Percentiles rank a stretch among this genome's conserved stretches.
Conservation (phyloP, 140 eudicot genomes). For the Oenanthe javanica region DNA sequence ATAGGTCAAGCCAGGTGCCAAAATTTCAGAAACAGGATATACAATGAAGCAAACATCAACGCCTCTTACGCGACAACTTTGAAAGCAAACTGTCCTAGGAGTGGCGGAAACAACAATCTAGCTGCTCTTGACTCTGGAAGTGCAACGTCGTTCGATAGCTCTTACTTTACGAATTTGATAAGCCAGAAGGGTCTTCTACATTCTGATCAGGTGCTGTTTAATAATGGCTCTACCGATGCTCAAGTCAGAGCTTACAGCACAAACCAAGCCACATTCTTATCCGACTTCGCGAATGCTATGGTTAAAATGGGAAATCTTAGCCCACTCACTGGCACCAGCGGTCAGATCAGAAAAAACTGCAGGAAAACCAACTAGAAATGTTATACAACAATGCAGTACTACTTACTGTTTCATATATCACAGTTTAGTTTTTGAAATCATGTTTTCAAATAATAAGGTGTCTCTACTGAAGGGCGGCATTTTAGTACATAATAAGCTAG, state of each 20-base stretch:
- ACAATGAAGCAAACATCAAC: slow-evolving; percentile 51
- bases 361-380: slow-evolving; percentile 38
- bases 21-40: slow-evolving; percentile 22
- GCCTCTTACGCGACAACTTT: slow-evolving; percentile 43
- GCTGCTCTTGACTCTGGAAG: slow-evolving; percentile 42
- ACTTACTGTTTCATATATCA: too few species aligned
- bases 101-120: slow-evolving; percentile 52
- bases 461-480: too few species aligned
- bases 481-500: too few species aligned
- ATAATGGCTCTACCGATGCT: slow-evolving; percentile 63
- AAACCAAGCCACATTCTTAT: slow-evolving; percentile 36
- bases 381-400: neutral
- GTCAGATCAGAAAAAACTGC: slow-evolving; percentile 63
- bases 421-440: neutral
- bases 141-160: slow-evolving; percentile 45
- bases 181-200: slow-evolving; percentile 55
- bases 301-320: slow-evolving; percentile 74
- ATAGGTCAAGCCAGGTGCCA: slow-evolving; percentile 29
- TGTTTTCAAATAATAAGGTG: neutral
- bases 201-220: slow-evolving; percentile 75
- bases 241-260: slow-evolving; percentile 44
- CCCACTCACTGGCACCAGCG: slow-evolving; percentile 68
- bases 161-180: slow-evolving; percentile 40
- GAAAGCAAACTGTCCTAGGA: slow-evolving; percentile 54
- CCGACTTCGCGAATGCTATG: slow-evolving; percentile 68